phyloP scores from a whole-genome alignment of 768 basidiomycete species.

The Mrakia gelida region DNA sequence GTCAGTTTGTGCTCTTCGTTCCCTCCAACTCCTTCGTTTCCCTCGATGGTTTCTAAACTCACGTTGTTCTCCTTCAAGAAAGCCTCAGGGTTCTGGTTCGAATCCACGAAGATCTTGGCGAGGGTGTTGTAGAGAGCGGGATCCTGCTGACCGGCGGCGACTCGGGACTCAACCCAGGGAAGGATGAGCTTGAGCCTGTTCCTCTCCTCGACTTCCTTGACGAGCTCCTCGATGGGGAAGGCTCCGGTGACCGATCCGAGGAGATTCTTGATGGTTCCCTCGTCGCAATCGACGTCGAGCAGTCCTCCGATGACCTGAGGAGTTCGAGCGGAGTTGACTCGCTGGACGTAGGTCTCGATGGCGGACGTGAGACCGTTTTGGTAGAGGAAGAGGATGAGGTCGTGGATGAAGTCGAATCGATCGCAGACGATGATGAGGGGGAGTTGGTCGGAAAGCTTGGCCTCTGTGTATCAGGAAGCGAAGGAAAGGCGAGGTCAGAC shows the following conservation, averaged over 20 bases:
- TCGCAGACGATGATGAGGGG: conserved; percentile 99
- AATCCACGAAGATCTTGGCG: conserved; percentile 98
- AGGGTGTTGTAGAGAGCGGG: conserved; percentile 91
- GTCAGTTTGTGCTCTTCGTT: background rate
- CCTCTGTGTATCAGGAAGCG: conserved; percentile 65
- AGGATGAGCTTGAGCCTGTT: conserved; percentile 95
- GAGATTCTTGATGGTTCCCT: conserved; percentile 89
- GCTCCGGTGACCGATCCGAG: conserved; percentile 90
- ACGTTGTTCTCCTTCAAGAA: conserved; percentile 99
- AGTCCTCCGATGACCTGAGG: conserved; percentile 96
- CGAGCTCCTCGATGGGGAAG: conserved; percentile 96
- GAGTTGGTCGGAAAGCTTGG: conserved; percentile 90
- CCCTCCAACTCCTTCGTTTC: background rate
- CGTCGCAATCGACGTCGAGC: conserved; percentile 96
- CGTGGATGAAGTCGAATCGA: conserved; percentile 99
- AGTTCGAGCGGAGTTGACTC: conserved; percentile 93
- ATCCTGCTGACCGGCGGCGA: conserved; percentile 90
- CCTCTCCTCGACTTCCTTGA: conserved; percentile 91
- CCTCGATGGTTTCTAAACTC: conserved; percentile 40
- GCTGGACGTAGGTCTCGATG: conserved; percentile 99
- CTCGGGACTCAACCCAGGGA: conserved; percentile 92
- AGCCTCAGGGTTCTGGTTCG: conserved; percentile 94
- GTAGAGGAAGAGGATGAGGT: conserved; percentile 95
- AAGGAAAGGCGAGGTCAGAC: background rate
- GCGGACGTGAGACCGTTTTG: conserved; percentile 94